phyloP scores from a whole-genome alignment of 2,329 filamentous ascomycete genomes.

The Colletotrichum sp. region DNA sequence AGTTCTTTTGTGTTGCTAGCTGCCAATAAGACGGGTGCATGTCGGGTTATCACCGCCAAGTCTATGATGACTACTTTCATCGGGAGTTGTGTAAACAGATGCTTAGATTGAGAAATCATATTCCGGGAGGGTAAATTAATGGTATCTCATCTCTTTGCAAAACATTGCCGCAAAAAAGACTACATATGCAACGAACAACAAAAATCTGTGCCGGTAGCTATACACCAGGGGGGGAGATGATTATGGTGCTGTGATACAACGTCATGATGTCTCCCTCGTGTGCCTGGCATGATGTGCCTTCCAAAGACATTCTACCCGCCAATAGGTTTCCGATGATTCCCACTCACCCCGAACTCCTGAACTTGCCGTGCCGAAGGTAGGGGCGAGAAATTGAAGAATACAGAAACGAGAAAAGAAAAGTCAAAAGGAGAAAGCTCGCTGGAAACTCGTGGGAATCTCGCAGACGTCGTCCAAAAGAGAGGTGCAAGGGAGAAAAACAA shows the following conservation, averaged over 20 bases:
- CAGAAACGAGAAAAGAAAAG: background rate
- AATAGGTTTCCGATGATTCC: background rate
- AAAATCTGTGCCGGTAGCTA: background rate
- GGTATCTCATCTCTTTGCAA: background rate
- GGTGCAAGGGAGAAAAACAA: background rate
- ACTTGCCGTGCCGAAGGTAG: background rate
- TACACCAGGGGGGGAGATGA: background rate
- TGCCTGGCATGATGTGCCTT: background rate
- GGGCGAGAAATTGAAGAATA: background rate
- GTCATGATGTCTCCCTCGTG: background rate
- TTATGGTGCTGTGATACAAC: accelerated
- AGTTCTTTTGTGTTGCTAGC: background rate
- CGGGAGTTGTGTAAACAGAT: background rate
- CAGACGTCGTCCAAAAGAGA: background rate
- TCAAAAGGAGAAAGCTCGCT: background rate
- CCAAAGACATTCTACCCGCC: background rate
- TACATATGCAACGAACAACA: background rate
- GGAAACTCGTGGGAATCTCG: background rate
- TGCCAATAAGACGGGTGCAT: background rate
- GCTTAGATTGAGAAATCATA: background rate
- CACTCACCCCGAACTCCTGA: background rate
- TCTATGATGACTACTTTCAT: background rate
- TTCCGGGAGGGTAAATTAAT: background rate
- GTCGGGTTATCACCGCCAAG: background rate
- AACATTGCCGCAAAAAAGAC: background rate